Base-by-base conservation (phyloP, 805 yeast genomes). In the Allodekkera sacchari region DNA sequence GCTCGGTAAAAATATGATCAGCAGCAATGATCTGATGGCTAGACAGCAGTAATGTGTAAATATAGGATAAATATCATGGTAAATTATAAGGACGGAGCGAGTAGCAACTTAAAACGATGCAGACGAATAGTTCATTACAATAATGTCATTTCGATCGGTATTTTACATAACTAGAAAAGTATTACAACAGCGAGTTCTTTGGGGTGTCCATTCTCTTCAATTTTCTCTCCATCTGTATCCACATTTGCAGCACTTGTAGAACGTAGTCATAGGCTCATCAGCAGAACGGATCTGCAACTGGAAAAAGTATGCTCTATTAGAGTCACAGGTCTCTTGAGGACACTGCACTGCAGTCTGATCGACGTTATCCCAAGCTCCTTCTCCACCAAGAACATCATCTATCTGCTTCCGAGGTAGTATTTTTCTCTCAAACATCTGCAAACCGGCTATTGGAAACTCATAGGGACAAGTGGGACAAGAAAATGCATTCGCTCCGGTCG, bases 261-360 rank as follows among this genome's bases (percentile, higher is more conserved):
- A 92, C 2, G 97, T 89, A 1, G 98, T 92, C 97, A 92, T 92
- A 16, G 98, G 98, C 63, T 92, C 98, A 69, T 92, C 98, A 2
- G 98, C 98, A 39, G 95, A 83, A 59, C 98, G 71, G 50, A 92
- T 92, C 58, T 92, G 98, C 37, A 92, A 64, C 61, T 92, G 97
- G 70, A 88, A 92, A 66, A 84, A 92, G 59, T 92, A 92, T 0
- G 98, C 98, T 57, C 85, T 84, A 43, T 75, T 82, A 42, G 80
- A 78, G 25, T 84, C 94, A 64, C 98, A 92, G 2, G 64, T 51
- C 36, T 84, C 95, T 27, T 74, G 66, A 4, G 96, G 96, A 65
- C 98, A 89, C 53, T 89, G 94, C 1, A 89, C 84, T 2, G 77
- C 66, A 0, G 97, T 92, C 53, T 92, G 96, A 53, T 92, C 98